Conservation (phyloP, 495 filamentous ascomycete genomes). For the Penicillium maclennaniae region DNA sequence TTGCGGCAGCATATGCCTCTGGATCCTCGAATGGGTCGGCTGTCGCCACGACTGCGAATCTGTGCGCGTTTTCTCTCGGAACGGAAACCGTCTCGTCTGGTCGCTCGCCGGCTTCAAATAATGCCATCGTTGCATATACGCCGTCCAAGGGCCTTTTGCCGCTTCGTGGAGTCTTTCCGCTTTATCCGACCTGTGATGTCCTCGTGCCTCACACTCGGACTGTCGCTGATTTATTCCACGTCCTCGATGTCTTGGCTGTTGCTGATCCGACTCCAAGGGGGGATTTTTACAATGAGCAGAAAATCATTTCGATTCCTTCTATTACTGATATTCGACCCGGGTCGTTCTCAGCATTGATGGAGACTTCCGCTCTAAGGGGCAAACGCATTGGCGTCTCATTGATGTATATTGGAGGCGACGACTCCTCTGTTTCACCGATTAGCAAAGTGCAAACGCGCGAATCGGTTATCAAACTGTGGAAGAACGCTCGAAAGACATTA, state of each 20-base stretch:
- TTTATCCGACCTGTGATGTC: conserved; percentile 37
- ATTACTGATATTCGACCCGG: conserved; percentile 23
- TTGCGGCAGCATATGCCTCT: conserved; percentile 35
- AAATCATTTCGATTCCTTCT: conserved; percentile 24
- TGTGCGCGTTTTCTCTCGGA: conserved; percentile 37
- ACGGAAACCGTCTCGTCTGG: conserved; percentile 39
- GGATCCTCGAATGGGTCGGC: conserved; percentile 39
- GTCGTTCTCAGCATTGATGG: conserved; percentile 17
- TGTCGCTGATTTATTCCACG: conserved; percentile 27
- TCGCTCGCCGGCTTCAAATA: conserved; percentile 36
- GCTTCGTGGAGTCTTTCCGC: conserved; percentile 33
- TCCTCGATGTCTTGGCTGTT: conserved; percentile 32
- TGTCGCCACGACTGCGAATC: conserved; percentile 33
- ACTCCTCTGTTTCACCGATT: conserved; percentile 13
- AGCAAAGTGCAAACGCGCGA: conserved; percentile 25
- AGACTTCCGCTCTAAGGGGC: conserved; percentile 20
- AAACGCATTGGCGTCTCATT: conserved; percentile 31
- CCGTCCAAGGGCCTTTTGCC: conserved; percentile 35
- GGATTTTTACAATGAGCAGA: conserved; percentile 36
- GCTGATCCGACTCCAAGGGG: conserved; percentile 23
- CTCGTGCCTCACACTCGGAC: conserved; percentile 36
- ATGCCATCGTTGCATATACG: conserved; percentile 35
- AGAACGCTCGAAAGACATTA: conserved; percentile 18
- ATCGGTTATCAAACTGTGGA: conserved; percentile 33
- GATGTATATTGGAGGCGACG: conserved; percentile 33